Percentiles rank a stretch among this genome's conserved stretches.
These are phyloP conservation scores for Neonectria hederae DNA, from an alignment of 2,329 filamentous ascomycete genomes.

Conservation along the genomic window DNA sequence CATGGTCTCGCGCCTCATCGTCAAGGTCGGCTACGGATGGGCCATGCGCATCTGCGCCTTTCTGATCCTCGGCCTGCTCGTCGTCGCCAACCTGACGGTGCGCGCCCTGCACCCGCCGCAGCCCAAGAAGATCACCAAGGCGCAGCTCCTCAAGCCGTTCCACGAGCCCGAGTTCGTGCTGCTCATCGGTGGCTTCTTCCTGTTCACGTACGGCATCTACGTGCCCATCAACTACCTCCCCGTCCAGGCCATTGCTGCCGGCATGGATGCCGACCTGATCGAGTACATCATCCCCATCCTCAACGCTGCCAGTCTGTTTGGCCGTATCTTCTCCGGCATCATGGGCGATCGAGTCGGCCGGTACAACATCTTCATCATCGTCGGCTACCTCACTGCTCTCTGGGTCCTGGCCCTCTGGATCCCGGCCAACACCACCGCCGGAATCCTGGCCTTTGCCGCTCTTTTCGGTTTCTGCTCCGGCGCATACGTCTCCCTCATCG, in stretches of 20 bases:
- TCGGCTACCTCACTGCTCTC: constrained; percentile 54
- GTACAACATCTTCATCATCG: constrained; percentile 57
- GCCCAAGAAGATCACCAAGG: constrained; percentile 41
- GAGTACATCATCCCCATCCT: constrained; percentile 52
- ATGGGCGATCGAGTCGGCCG: constrained; percentile 50
- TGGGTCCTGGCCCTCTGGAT: constrained; percentile 56
- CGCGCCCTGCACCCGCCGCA: constrained; percentile 38
- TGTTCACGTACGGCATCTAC: constrained; percentile 49
- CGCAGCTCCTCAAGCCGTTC: constrained; percentile 46
- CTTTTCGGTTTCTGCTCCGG: constrained; percentile 56
- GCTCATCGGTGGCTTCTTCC: constrained; percentile 45
- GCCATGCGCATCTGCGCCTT: constrained; percentile 53
- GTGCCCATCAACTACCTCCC: constrained; percentile 51
- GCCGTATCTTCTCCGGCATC: constrained; percentile 48
- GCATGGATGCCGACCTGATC: constrained; percentile 43
- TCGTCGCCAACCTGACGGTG: constrained; percentile 47
- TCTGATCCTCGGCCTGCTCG: constrained; percentile 47
- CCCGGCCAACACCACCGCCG: constrained; percentile 43
- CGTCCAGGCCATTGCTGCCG: constrained; percentile 43
- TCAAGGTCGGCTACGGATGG: constrained; percentile 50
- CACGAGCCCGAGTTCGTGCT: constrained; percentile 46
- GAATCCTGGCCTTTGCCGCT: constrained; percentile 51
- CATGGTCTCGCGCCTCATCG: constrained; percentile 50
- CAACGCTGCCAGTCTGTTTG: constrained; percentile 51
- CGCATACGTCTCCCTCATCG: constrained; percentile 53